Base-by-base conservation (phyloP, 768 basidiomycete genomes). In the Naganishia kalamii region DNA sequence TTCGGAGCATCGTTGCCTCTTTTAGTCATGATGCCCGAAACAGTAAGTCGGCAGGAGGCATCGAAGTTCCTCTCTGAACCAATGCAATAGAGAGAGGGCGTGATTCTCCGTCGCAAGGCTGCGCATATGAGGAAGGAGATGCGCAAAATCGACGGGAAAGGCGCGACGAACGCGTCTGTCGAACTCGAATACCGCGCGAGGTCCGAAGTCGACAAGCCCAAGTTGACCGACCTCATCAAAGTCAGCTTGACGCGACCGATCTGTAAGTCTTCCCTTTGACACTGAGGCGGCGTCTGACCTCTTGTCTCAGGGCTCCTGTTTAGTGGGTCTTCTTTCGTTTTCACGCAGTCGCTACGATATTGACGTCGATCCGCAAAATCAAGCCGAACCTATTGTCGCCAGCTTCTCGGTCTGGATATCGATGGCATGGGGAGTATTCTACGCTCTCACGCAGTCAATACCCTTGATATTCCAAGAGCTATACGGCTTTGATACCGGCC, bases 341-440 rank as follows among this genome's bases (percentile, higher is more conserved):
- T n/a, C n/a, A n/a, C n/a, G n/a, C n/a, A n/a, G n/a, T n/a, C n/a
- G n/a, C n/a, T n/a, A n/a, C n/a, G n/a, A n/a, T n/a, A n/a, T n/a
- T n/a, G n/a, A n/a, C n/a, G n/a, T n/a, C n/a, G n/a, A n/a, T n/a
- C n/a, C n/a, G n/a, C n/a, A n/a, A n/a, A n/a, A n/a, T n/a, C n/a
- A n/a, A n/a, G 87, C 87, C 0, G 91, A 92, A 72, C 88, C 87
- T 0, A 82, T 86, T 40, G 89, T 91, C 7, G 77, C 82, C 2
- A 85, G 85, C 70, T 88, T 91, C 63, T 74, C 75, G 2, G 49
- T 78, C 0, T 79, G 77, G 75, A 69, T 78, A 27, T 85, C 59
- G 1, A 85, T 90, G 66, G 82, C 83, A 0, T 91, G 89, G 88
- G 89, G 89, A 0, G 83, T 89, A 5, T 74, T 86, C n/a, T 91